Base-by-base conservation (phyloP, 2,329 filamentous ascomycete genomes). In the Eurotiales sp. region DNA sequence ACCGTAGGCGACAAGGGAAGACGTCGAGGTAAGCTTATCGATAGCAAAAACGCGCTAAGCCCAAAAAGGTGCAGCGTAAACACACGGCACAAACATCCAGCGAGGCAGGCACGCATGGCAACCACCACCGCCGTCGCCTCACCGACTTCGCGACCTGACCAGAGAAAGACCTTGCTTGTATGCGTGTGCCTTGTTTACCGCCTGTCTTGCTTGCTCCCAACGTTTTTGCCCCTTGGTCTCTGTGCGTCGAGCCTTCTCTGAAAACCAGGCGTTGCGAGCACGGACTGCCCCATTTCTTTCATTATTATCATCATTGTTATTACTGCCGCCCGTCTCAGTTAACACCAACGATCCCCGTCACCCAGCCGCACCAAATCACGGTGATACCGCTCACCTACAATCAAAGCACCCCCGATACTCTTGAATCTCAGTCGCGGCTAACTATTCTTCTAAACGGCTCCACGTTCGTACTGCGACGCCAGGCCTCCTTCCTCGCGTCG, bases 1-100 rank as follows among this genome's bases (percentile, higher is more conserved):
- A n/a, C n/a, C n/a, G n/a, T n/a, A n/a, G n/a, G n/a, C n/a, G 25
- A 27, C 25, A 15, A 42, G 25, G 12, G 30, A 34, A 34, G 14
- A 19, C 34, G 34, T 37, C 17, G 34, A 37, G 34, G 27, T 42
- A 50, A 40, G 25, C 32, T 50, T 42, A 50, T 50, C 46, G 46
- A 50, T 50, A 50, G 37, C 14, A 14, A 15, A 11, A 12, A 1
- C 15, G 42, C 27, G 30, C 51, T 54, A 54, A 40, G 3, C 51
- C 47, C 42, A 25, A 54, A 54, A 15, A 23, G 46, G 51, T 15
- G 34, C 46, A 39, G 51, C 46, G 51, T 54, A 54, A 54, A 54
- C 51, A 54, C 42, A 5, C 41, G 41, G 45, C 46, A 52, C 45
- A 52, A 52, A 42, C 37, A 43, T 19, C 21, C n/a, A 42, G 43